Percentiles rank a stretch among this genome's conserved stretches.
Evolutionary conservation across 768 basidiomycete species (phyloP).

Genomic region (Boletus huronensis): DNA sequence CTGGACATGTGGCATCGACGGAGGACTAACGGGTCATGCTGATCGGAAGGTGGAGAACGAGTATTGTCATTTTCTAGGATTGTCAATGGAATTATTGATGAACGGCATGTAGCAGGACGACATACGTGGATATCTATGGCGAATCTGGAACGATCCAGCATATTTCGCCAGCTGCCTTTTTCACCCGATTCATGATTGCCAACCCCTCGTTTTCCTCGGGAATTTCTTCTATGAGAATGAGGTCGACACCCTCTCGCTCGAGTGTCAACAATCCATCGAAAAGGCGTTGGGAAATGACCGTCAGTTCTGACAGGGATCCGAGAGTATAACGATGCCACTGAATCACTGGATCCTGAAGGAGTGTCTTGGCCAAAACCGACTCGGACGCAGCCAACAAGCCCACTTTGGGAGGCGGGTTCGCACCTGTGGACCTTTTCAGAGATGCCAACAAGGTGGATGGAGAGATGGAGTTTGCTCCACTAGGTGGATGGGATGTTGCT

Average conservation of each 20-base stretch:
- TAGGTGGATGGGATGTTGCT: conserved; percentile 44
- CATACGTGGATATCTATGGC: conserved; percentile 19
- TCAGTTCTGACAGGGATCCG: conserved; percentile 51
- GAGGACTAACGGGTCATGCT: neutral
- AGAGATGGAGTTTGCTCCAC: conserved; percentile 29
- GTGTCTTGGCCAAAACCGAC: conserved; percentile 36
- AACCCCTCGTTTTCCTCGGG: conserved; percentile 78
- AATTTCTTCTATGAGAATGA: conserved; percentile 85
- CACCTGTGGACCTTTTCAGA: conserved; percentile 28
- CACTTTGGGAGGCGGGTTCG: conserved; percentile 37
- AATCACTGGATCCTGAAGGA: conserved; percentile 35
- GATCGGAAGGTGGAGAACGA: neutral
- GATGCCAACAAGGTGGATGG: conserved; percentile 41
- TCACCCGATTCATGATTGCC: conserved; percentile 92
- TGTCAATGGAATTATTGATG: neutral
- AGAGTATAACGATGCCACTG: conserved; percentile 57
- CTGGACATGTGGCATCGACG: neutral
- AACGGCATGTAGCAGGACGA: neutral
- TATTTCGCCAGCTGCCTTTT: conserved; percentile 77
- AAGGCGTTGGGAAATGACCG: conserved; percentile 71
- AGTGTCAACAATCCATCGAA: conserved; percentile 86
- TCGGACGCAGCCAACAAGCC: conserved; percentile 69
- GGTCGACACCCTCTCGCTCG: conserved; percentile 70
- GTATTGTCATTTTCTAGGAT: neutral
- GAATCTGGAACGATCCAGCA: conserved; percentile 27